Evolutionary conservation across 2,329 filamentous ascomycete species (phyloP), one percentile per base, ranked within the genome.

Genomic region (Exophiala phaeomuriformis): DNA sequence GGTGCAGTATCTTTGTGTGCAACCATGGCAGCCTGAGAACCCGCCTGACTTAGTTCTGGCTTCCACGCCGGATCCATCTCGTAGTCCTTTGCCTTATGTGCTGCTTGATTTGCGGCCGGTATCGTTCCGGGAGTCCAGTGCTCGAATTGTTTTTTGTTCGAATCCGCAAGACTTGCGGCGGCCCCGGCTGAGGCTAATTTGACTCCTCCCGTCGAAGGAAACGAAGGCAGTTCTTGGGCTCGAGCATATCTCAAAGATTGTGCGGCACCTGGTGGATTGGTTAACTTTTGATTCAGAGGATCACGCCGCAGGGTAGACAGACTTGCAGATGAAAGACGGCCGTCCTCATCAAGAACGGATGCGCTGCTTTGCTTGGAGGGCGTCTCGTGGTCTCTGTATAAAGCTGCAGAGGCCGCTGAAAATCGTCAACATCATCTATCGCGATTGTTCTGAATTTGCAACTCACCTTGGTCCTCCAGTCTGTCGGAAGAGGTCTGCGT

Each of bases 121-220:
- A 75, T 77, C 42, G 77, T 76, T 58, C 81, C 77, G 12, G 84
- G 82, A 65, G 80, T 84, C 83, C 83, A 86, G 66, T 76, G 73
- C 66, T 86, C 78, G 47, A 83, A 73, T 2, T 80, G 68, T 65
- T 81, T 86, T 62, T 81, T 81, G 64, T 81, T 86, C 46, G 81
- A 77, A 75, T 88, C 86, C 47, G 88, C 88, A 43, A 91, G 73
- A 48, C 78, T 80, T 39, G 87, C 87, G 50, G 88, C 89, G 51
- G 86, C 82, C 60, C 84, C 80, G 56, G 87, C 88, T 52, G 87
- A 88, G 48, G 75, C 72, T 44, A 74, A 70, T 52, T 72, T 72
- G 46, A 75, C 67, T 29, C 69, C 70, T 36, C 86, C 85, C 53
- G 76, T 68, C 6, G 84, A 83, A 8, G 88, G 86, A 64, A 78